Base-by-base conservation (phyloP, 2,329 filamentous ascomycete genomes). In the Pseudogymnoascus destructans region DNA sequence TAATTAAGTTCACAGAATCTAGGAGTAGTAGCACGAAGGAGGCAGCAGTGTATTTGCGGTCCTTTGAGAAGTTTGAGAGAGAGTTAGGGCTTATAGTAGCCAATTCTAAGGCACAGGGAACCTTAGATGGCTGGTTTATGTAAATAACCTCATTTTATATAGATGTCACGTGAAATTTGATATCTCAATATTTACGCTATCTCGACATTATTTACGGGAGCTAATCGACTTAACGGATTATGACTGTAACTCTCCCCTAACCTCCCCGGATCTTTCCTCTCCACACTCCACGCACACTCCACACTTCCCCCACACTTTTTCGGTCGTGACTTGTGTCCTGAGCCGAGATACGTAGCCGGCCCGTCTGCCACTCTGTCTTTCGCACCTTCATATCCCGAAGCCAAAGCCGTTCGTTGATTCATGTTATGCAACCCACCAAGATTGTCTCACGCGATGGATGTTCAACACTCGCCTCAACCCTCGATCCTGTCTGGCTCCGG, bases 381-480 rank as follows among this genome's bases (percentile, higher is more conserved):
- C 35, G 35, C 35, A 36, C 35, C 35, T 36, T 36, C 35, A 36
- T 36, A 36, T 36, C 35, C 35, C 35, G 35, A 36, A 36, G 35
- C 35, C 35, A 36, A 36, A 36, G 6, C 35, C n/a, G n/a, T 36
- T 15, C 35, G 35, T 36, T 36, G 35, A 36, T 36, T 36, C 35
- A 36, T 36, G 35, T 36, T 36, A 36, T 36, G 35, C 35, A 15
- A 36, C 35, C 35, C 35, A 36, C 35, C 35, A 36, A 36, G 35
- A 36, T 13, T 36, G 35, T 36, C 35, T 17, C 35, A 36, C 58
- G 55, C 32, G 52, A 69, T 69, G 67, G 67, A 69, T 60, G 59
- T 62, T 59, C 65, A 68, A 58, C 62, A 60, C n/a, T 68, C 68
- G 30, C 64, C 66, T 21, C 62, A 64, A 13, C 52, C 59, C 21